These are phyloP conservation scores for Podosphaera xanthii DNA, from an alignment of 2,329 filamentous ascomycete genomes.

Conservation along the genomic window DNA sequence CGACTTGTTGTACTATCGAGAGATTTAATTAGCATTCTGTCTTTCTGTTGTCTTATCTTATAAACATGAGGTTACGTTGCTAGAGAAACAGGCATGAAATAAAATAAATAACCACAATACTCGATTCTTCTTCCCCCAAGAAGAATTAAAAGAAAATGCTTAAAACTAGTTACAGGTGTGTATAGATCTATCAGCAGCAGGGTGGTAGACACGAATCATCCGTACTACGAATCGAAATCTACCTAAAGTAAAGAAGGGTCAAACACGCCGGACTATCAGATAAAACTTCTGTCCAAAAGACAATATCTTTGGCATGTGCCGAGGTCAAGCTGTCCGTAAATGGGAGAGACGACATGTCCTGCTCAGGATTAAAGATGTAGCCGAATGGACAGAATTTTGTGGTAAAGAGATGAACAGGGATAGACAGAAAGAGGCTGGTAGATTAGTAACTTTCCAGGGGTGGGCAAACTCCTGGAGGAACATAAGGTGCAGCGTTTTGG, in stretches of 20 bases:
- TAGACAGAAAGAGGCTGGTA: neutral
- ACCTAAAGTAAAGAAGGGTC: neutral
- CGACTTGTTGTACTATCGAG: no score
- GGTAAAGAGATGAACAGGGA: neutral
- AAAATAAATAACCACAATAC: no score
- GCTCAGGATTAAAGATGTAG: neutral
- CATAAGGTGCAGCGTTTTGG: neutral
- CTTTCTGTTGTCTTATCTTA: no score
- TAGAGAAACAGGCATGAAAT: no score
- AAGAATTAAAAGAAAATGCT: neutral
- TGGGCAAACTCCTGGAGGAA: neutral
- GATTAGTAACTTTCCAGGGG: neutral
- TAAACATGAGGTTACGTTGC: no score
- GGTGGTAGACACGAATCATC: neutral
- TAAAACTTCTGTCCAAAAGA: neutral
- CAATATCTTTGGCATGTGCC: neutral
- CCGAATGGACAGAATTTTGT: neutral
- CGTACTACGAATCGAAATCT: neutral
- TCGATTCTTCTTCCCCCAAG: no score
- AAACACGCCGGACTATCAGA: neutral
- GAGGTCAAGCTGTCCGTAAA: neutral
- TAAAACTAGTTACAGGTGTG: neutral
- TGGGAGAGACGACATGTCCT: neutral
- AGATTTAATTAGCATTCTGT: no score
- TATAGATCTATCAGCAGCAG: neutral